Evolutionary conservation across 257 asterid genomes (phyloP), one percentile per base, ranked within the genome.

Genomic region (Solanum bukasovii): DNA sequence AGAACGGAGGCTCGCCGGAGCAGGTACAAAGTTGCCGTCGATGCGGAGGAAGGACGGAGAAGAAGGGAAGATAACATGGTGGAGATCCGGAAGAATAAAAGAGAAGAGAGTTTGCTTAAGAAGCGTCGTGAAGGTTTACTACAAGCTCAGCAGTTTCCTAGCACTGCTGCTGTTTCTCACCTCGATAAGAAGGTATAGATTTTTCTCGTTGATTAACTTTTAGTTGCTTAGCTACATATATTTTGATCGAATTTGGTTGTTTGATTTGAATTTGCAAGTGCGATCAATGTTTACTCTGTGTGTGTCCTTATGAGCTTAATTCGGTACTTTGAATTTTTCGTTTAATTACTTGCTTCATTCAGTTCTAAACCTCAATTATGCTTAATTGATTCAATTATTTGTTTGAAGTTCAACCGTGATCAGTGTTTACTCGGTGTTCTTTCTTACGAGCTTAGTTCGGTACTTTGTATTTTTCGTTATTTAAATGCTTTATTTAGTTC

Each of bases 1-100:
- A 93, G 90, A 92, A 93, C 96, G 35, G 99, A 97, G 90, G 96
- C 92, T 82, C 98, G 99, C 86, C 96, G 99, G 91, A 97, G 95
- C 92, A 93, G 98, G 88, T 97, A 97, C 89, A 97, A 96, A 94
- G 99, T 97, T 83, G 98, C 99, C 87, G 99, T 97, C 25, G 99
- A 97, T 88, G 97, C 98, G 37, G 99, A 97, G 18, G 99, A 96
- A 89, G 98, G 99, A 10, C 92, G 99, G 31, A 91, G 99, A 70
- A 91, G 99, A 75, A 92, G 99, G 79, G 99, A 97, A 90, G 98
- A 97, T 89, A 94, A 95, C 82, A 92, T 96, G 98, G 94, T 96
- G 73, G 99, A 96, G 99, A 97, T 97, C 96, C 95, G 98, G 91
- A 97, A 97, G 94, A 97, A 29, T 81, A 93, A 72, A 86, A 92